Evolutionary conservation across 2,329 filamentous ascomycete genomes (phyloP).

Genomic region (Zasmidium cellare): DNA sequence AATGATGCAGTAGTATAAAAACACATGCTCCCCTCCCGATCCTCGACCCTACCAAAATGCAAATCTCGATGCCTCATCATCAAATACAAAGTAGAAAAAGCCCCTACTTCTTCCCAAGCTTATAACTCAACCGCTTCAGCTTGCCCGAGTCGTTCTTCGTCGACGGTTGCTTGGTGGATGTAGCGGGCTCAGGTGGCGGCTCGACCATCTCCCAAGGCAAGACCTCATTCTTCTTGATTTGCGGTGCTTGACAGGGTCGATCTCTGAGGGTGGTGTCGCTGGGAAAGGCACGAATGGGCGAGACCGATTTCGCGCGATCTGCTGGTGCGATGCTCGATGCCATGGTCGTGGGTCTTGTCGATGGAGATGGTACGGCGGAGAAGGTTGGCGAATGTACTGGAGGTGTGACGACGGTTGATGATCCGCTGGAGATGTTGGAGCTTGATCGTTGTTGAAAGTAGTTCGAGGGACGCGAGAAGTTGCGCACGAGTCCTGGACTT

Average conservation of each 20-base stretch:
- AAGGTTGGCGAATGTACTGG: neutral
- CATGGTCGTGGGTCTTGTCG: neutral
- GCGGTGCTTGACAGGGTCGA: neutral
- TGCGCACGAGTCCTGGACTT: neutral
- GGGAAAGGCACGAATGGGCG: neutral
- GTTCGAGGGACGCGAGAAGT: neutral
- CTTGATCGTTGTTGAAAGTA: neutral
- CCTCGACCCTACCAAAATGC: neutral
- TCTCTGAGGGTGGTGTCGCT: neutral
- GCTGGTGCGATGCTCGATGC: neutral
- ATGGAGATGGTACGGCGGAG: neutral
- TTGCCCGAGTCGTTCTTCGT: neutral
- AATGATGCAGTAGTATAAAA: neutral
- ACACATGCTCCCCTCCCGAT: neutral
- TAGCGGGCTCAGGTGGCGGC: conserved; percentile 9
- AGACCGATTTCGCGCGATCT: neutral
- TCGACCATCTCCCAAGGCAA: conserved; percentile 21
- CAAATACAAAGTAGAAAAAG: neutral
- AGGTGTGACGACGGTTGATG: neutral
- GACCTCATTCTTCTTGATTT: conserved; percentile 12
- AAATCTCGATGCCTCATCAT: neutral
- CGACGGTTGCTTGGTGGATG: too few relatives aligned
- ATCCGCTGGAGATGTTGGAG: neutral
- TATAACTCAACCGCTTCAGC: conserved; percentile 12
- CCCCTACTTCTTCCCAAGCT: conserved; percentile 10